phyloP scores from a whole-genome alignment of 1,284 basidiomycete species.

The Neolentinus lepideus region DNA sequence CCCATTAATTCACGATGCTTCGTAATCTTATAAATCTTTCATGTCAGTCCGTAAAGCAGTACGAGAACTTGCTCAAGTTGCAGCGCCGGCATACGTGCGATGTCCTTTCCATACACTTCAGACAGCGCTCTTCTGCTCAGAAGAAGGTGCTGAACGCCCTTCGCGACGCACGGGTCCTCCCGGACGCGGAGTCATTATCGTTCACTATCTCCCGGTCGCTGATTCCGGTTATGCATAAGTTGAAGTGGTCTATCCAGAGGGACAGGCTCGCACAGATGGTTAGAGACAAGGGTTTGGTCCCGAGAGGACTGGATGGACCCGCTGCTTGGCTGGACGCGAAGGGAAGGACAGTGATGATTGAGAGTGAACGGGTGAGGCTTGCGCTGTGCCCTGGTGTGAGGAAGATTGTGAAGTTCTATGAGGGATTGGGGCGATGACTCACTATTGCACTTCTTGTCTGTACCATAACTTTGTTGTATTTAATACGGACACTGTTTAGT shows the following conservation, averaged over 20 bases:
- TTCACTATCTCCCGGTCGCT: slow-evolving; percentile 42
- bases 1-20: slow-evolving; percentile 7
- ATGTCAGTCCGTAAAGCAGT: slow-evolving; percentile 48
- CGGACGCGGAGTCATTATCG: slow-evolving; percentile 43
- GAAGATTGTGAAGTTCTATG: slow-evolving; percentile 52
- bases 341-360: slow-evolving; percentile 35
- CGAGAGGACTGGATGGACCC: slow-evolving; percentile 25
- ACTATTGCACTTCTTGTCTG: background rate
- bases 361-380: slow-evolving; percentile 55
- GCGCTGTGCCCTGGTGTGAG: slow-evolving; percentile 59
- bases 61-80: slow-evolving; percentile 44
- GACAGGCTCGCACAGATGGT: slow-evolving; percentile 49
- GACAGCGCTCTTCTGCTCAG: slow-evolving; percentile 25
- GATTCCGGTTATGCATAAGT: slow-evolving; percentile 45
- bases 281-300: slow-evolving; percentile 28
- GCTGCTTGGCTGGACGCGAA: slow-evolving; percentile 49
- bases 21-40: background rate
- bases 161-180: slow-evolving; percentile 39
- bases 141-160: slow-evolving; percentile 25
- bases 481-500: no score
- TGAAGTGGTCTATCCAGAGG: slow-evolving; percentile 51
- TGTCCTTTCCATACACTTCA: slow-evolving; percentile 39
- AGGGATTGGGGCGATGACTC: slow-evolving; percentile 18
- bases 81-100: slow-evolving; percentile 40
- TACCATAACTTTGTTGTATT: no score